These are phyloP conservation scores for Globisporangium abappressorium DNA, from an alignment of 352 stramenopile genomes.

Conservation along the genomic window DNA sequence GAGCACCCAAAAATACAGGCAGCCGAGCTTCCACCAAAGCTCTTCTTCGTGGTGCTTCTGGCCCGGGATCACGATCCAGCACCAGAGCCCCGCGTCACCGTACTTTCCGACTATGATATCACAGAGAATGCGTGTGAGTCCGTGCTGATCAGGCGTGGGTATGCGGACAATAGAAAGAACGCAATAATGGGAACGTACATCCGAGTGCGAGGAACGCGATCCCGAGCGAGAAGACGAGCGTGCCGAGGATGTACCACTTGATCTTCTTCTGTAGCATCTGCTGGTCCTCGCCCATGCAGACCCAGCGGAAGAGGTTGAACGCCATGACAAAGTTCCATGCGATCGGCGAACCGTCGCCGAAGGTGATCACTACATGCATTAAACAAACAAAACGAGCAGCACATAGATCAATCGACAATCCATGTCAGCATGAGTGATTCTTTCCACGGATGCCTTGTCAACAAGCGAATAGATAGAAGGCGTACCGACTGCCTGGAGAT, in stretches of 20 bases:
- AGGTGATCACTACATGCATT: constrained; percentile 57
- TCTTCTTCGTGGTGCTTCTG: constrained; percentile 35
- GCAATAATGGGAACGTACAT: constrained; percentile 20
- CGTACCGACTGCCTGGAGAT: constrained; percentile 70
- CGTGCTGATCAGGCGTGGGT: neutral
- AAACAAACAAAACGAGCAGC: neutral
- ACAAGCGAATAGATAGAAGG: neutral
- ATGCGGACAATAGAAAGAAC: neutral
- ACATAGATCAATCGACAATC: neutral
- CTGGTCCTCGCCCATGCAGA: constrained; percentile 80
- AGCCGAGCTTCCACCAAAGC: constrained; percentile 71
- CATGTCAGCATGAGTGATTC: neutral
- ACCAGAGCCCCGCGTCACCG: constrained; percentile 71
- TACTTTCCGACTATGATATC: constrained; percentile 45
- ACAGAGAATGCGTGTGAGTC: neutral
- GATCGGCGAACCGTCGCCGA: constrained; percentile 70
- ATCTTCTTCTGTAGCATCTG: constrained; percentile 81
- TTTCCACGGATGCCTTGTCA: neutral
- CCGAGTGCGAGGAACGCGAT: constrained; percentile 50
- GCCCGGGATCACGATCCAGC: constrained; percentile 61
- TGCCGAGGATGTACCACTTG: constrained; percentile 74
- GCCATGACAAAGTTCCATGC: constrained; percentile 86
- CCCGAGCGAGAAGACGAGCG: constrained; percentile 52
- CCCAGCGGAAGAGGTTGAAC: constrained; percentile 78
- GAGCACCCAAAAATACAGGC: constrained; percentile 79